phyloP scores from a whole-genome alignment of 306 rosid genomes.

The Trifolium repens region DNA sequence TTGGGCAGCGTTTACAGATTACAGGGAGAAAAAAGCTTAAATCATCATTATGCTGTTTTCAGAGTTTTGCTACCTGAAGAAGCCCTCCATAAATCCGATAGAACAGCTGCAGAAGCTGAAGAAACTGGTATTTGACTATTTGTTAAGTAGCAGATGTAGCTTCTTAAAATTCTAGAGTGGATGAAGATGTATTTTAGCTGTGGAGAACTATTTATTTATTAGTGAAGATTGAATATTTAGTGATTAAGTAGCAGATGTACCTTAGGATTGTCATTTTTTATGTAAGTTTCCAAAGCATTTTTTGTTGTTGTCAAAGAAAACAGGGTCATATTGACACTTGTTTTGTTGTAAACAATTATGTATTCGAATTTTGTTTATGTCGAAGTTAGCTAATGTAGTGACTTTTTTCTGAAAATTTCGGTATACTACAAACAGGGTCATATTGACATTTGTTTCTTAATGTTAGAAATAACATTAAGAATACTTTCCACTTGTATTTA shows the following conservation, averaged over 20 bases:
- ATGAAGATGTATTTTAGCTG: constrained; percentile 15
- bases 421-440: too few species aligned
- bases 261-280: not conserved
- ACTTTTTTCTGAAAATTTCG: too few species aligned
- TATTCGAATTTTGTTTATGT: too few species aligned
- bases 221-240: constrained; percentile 28
- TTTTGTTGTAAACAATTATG: too few species aligned
- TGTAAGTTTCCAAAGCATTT: too few species aligned
- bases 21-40: constrained; percentile 87
- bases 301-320: too few species aligned
- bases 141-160: constrained; percentile 9
- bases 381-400: too few species aligned
- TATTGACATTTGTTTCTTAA: too few species aligned
- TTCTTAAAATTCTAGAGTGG: constrained; percentile 12
- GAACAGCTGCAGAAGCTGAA: constrained; percentile 30
- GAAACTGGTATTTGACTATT: constrained; percentile 9
- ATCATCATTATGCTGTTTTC: constrained; percentile 92
- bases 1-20: constrained; percentile 82
- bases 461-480: too few species aligned
- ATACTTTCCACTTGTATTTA: too few species aligned
- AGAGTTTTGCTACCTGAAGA: constrained; percentile 70
- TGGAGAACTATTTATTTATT: constrained; percentile 12
- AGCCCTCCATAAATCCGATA: constrained; percentile 44
- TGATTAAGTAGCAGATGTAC: constrained; percentile 4
- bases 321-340: too few species aligned